A percentile compares a stretch with the other conserved stretches of the same genome.
phyloP scores from a whole-genome alignment of 2,329 filamentous ascomycete genomes.

The Nannizziopsis barbatae region DNA sequence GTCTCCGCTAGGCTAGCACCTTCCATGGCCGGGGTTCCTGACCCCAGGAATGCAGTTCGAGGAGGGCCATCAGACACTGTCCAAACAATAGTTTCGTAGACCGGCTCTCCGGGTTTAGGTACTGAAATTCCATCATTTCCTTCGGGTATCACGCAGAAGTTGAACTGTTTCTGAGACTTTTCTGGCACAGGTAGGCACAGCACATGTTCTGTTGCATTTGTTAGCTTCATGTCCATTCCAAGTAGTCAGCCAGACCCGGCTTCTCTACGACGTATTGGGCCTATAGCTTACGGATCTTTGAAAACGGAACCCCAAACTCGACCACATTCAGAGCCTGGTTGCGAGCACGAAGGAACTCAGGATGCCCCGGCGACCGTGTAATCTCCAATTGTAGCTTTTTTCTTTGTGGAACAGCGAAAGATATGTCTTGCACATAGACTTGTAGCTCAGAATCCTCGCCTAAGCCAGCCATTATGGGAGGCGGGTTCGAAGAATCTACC shows the following conservation, averaged over 20 bases:
- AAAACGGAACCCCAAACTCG: slow-evolving; percentile 43
- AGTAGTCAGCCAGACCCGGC: neutral
- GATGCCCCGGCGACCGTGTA: slow-evolving; percentile 24
- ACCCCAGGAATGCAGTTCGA: slow-evolving; percentile 35
- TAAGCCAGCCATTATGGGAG: slow-evolving; percentile 21
- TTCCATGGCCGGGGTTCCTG: slow-evolving; percentile 32
- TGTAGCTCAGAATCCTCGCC: slow-evolving; percentile 28
- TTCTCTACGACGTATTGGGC: neutral
- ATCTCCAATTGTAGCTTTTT: slow-evolving; percentile 54
- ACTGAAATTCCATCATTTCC: slow-evolving; percentile 41
- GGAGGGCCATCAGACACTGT: slow-evolving; percentile 46
- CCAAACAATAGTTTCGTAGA: slow-evolving; percentile 49
- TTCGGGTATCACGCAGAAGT: slow-evolving; percentile 50
- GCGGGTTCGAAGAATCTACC: slow-evolving; percentile 19
- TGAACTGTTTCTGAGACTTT: slow-evolving; percentile 52
- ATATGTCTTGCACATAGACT: slow-evolving; percentile 45
- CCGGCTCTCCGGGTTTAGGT: slow-evolving; percentile 31
- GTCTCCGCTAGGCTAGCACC: slow-evolving; percentile 37
- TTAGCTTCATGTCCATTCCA: neutral
- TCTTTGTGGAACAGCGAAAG: slow-evolving; percentile 50
- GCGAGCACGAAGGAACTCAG: slow-evolving; percentile 37
- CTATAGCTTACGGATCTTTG: slow-evolving; percentile 36
- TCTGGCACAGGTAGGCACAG: slow-evolving; percentile 54
- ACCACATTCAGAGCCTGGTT: slow-evolving; percentile 42
- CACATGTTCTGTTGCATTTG: slow-evolving; percentile 37